These are phyloP conservation scores for Sporothrix inflata DNA, from an alignment of 2,329 filamentous ascomycete species.

Conservation along the genomic window DNA sequence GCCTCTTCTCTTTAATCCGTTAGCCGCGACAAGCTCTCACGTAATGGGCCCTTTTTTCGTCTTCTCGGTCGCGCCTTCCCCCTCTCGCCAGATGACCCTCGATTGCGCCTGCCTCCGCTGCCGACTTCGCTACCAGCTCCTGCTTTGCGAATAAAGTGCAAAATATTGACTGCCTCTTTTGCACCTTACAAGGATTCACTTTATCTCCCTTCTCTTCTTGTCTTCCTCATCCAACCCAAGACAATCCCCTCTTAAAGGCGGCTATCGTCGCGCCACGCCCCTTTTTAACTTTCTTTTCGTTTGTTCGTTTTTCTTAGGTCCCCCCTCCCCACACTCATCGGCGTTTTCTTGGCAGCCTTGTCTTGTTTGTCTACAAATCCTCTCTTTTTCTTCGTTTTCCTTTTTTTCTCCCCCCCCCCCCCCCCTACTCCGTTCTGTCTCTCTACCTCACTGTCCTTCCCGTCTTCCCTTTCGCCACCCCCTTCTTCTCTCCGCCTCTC, in stretches of 20 bases:
- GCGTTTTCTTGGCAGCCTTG: conserved; percentile 27
- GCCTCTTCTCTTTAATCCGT: neutral
- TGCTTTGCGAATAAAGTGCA: neutral
- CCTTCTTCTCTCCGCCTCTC: neutral
- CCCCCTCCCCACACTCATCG: conserved; percentile 23
- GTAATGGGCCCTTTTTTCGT: conserved; percentile 8
- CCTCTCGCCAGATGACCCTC: neutral
- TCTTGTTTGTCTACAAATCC: conserved; percentile 14
- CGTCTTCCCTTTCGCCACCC: neutral
- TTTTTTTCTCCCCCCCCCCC: neutral
- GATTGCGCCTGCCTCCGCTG: conserved; percentile 20
- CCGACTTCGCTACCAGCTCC: neutral
- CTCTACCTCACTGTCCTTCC: neutral
- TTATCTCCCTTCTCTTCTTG: neutral
- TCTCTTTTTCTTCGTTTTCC: neutral
- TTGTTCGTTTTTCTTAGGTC: conserved; percentile 7
- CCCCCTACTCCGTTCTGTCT: neutral
- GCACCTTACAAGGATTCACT: neutral
- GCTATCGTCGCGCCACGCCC: conserved; percentile 22
- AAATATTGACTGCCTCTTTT: neutral
- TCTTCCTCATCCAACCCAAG: neutral
- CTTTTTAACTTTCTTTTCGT: neutral
- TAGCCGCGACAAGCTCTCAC: conserved; percentile 28
- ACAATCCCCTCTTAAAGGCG: conserved; percentile 22
- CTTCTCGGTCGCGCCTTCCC: conserved; percentile 13